Conservation (phyloP, 2,329 filamentous ascomycete genomes). For the Saccharata proteae region DNA sequence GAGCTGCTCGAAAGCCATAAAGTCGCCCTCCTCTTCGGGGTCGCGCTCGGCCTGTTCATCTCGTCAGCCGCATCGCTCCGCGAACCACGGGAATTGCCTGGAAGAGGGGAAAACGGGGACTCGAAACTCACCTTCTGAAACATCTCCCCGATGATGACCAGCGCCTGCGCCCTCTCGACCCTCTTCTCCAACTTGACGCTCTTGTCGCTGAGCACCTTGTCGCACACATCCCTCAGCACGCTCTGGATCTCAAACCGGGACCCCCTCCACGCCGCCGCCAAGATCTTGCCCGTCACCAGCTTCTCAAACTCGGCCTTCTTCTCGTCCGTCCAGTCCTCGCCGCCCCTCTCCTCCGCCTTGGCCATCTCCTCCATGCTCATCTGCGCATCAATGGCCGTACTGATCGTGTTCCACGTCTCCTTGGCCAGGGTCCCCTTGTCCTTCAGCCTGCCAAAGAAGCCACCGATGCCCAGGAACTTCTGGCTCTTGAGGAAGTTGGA, state of each 20-base stretch:
- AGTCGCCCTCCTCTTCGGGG: conserved; percentile 94
- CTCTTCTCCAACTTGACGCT: conserved; percentile 74
- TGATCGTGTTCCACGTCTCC: conserved; percentile 97
- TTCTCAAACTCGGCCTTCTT: conserved; percentile 92
- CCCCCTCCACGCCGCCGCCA: conserved; percentile 90
- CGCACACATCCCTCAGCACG: conserved; percentile 88
- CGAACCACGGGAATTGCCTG: neutral
- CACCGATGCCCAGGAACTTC: conserved; percentile 90
- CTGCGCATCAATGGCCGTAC: conserved; percentile 89
- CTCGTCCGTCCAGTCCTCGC: conserved; percentile 97
- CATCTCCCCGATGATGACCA: conserved; percentile 80
- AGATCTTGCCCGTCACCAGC: conserved; percentile 91
- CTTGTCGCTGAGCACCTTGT: conserved; percentile 68
- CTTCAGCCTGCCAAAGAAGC: conserved; percentile 87
- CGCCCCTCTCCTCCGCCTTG: conserved; percentile 83
- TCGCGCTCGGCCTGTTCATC: conserved; percentile 64
- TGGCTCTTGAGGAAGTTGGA: conserved; percentile 84
- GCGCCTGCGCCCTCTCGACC: conserved; percentile 77
- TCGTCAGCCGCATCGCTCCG: too few species aligned
- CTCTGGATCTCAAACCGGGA: conserved; percentile 98
- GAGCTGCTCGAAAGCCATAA: conserved; percentile 96
- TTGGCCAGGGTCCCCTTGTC: conserved; percentile 96
- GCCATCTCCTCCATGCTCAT: conserved; percentile 99
- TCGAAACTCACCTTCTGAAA: conserved; percentile 67
- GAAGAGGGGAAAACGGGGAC: too few species aligned